Percentiles rank a stretch among this genome's conserved stretches.
Conservation (phyloP, 2,329 filamentous ascomycete genomes). For the Tolypocladium guangdongense region DNA sequence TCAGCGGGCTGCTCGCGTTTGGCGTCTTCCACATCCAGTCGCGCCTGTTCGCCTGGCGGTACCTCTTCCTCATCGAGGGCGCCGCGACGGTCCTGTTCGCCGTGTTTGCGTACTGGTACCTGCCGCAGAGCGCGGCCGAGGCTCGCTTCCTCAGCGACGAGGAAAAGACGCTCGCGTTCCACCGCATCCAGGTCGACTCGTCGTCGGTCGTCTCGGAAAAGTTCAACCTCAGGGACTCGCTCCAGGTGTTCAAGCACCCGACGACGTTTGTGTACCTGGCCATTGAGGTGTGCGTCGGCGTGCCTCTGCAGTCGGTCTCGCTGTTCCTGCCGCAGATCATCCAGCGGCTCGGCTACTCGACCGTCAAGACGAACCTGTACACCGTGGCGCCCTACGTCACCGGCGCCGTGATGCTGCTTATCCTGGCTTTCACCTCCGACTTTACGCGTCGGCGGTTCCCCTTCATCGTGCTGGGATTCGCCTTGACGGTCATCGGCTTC, state of each 20-base stretch:
- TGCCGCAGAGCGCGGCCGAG: conserved; percentile 52
- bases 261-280: conserved; percentile 37
- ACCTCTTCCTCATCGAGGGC: conserved; percentile 44
- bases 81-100: conserved; percentile 48
- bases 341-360: conserved; percentile 32
- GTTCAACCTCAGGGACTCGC: conserved; percentile 38
- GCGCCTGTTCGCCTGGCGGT: conserved; percentile 32
- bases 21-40: conserved; percentile 36
- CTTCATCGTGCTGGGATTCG: conserved; percentile 63
- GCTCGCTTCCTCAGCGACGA: conserved; percentile 55
- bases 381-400: conserved; percentile 72
- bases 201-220: conserved; percentile 48
- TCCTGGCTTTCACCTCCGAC: conserved; percentile 64
- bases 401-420: conserved; percentile 59
- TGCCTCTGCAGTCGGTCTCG: conserved; percentile 43
- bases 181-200: conserved; percentile 66
- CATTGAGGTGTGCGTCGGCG: conserved; percentile 49
- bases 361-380: conserved; percentile 61
- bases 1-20: conserved; percentile 35
- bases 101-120: conserved; percentile 56
- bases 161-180: conserved; percentile 57
- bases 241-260: conserved; percentile 40
- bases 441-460: conserved; percentile 55
- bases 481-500: conserved; percentile 66
- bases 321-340: conserved; percentile 48